Conservation (phyloP, 192 early-diverging fungal species). For the Pilaira anomala region DNA sequence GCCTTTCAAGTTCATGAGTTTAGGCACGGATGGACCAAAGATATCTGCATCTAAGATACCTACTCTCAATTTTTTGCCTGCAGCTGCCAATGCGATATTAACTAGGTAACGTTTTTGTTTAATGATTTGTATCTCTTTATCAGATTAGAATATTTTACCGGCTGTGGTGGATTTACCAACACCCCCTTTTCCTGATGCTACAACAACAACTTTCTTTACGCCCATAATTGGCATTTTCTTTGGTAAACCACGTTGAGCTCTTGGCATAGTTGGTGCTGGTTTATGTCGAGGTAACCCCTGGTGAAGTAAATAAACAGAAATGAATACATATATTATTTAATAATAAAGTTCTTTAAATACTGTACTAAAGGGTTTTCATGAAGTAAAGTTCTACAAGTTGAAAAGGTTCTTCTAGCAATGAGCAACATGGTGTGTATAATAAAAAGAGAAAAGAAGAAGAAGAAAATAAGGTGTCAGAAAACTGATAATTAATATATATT, state of each 20-base stretch:
- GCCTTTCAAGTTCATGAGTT: constrained; percentile 77
- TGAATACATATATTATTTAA: too few relatives aligned
- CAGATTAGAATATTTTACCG: constrained; percentile 40
- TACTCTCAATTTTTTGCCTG: constrained; percentile 52
- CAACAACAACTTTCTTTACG: constrained; percentile 73
- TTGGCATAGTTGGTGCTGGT: constrained; percentile 41
- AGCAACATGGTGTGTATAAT: too few relatives aligned
- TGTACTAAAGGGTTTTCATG: constrained; percentile 56
- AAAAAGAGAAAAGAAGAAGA: too few relatives aligned
- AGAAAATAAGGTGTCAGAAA: too few relatives aligned
- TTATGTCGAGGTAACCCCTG: constrained; percentile 48
- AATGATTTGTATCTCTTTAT: not conserved
- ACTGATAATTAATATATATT: too few relatives aligned
- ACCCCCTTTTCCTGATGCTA: constrained; percentile 89
- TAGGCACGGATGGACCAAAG: constrained; percentile 89
- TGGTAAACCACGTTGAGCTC: constrained; percentile 69
- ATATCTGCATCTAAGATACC: constrained; percentile 89
- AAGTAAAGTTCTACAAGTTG: constrained; percentile 19
- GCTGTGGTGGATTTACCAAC: constrained; percentile 89
- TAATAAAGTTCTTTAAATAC: not conserved
- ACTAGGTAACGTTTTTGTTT: constrained; percentile 43
- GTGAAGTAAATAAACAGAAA: too few relatives aligned
- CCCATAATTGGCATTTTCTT: constrained; percentile 63
- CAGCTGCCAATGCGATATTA: constrained; percentile 71
- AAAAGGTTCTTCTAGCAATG: constrained; percentile 21